Conservation (phyloP, 805 yeast species). For the Ogataea degrootiae region DNA sequence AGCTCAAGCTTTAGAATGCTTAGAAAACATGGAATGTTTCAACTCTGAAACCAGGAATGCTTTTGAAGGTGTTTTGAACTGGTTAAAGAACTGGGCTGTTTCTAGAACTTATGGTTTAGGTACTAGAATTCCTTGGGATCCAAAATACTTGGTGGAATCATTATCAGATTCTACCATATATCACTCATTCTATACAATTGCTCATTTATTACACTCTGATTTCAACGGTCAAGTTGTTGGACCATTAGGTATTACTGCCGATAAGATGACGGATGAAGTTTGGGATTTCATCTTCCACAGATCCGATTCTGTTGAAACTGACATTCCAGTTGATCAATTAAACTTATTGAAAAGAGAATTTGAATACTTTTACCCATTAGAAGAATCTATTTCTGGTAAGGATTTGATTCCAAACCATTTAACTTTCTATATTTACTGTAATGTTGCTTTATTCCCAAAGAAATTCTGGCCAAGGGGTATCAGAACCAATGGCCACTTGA, state of each 20-base stretch:
- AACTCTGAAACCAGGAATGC: conserved; percentile 82
- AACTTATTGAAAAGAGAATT: conserved; percentile 83
- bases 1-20: conserved; percentile 70
- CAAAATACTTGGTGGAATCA: conserved; percentile 86
- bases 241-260: conserved; percentile 66
- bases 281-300: conserved; percentile 87
- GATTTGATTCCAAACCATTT: conserved; percentile 96
- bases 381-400: conserved; percentile 88
- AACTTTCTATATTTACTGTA: conserved; percentile 90
- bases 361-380: conserved; percentile 95
- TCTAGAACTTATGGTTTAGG: conserved; percentile 96
- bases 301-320: conserved; percentile 49
- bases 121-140: conserved; percentile 95
- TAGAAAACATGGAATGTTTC: conserved; percentile 71
- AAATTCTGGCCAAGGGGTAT: conserved; percentile 91
- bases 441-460: conserved; percentile 89
- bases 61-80: conserved; percentile 88
- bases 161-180: conserved; percentile 93
- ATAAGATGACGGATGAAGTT: conserved; percentile 87
- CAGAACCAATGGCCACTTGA: conserved; percentile 91
- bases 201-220: conserved; percentile 82
- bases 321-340: conserved; percentile 64
- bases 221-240: conserved; percentile 77
- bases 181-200: conserved; percentile 90
- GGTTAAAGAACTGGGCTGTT: conserved; percentile 98